Evolutionary conservation across 768 basidiomycete species (phyloP).

Genomic region (Rhodotorula kratochvilovae): DNA sequence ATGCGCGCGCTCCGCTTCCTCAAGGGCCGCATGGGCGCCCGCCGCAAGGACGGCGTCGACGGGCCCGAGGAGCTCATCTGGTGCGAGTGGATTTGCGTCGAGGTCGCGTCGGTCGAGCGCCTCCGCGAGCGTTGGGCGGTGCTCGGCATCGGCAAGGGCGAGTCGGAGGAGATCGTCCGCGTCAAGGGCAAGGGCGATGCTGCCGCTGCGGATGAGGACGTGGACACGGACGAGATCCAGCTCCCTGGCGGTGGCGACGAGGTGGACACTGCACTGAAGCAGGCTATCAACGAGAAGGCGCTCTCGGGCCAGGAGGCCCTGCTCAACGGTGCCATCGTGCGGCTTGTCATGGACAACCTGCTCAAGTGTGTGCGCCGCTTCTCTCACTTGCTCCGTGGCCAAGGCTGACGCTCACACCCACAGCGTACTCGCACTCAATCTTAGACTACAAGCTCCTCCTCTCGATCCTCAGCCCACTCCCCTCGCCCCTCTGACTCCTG

Average conservation of each 20-base stretch:
- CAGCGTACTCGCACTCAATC: constrained; percentile 21
- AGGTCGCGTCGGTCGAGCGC: constrained; percentile 39
- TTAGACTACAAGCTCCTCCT: constrained; percentile 50
- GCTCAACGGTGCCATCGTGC: constrained; percentile 76
- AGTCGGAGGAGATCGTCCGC: constrained; percentile 21
- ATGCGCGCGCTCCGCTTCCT: constrained; percentile 43
- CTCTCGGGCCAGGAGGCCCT: constrained; percentile 57
- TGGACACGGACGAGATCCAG: constrained; percentile 28
- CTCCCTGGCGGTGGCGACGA: constrained; percentile 3
- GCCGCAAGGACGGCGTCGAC: not conserved
- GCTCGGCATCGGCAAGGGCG: constrained; percentile 36
- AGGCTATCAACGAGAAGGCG: constrained; percentile 52
- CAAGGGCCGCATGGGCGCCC: constrained; percentile 27
- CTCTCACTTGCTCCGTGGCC: constrained; percentile 31
- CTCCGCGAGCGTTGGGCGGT: constrained; percentile 32
- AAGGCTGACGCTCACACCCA: constrained; percentile 31
- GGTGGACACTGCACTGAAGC: constrained; percentile 42
- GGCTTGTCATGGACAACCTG: constrained; percentile 69
- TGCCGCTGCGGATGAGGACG: constrained; percentile 36
- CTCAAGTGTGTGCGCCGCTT: constrained; percentile 58
- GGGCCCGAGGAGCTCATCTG: constrained; percentile 32
- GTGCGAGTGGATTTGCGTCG: constrained; percentile 42
- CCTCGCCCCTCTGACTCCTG: constrained; percentile 47
- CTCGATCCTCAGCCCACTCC: constrained; percentile 51
- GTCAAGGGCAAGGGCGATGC: constrained; percentile 9